phyloP scores from a whole-genome alignment of 2,329 filamentous ascomycete genomes.

The Lachnellula hyalina region DNA sequence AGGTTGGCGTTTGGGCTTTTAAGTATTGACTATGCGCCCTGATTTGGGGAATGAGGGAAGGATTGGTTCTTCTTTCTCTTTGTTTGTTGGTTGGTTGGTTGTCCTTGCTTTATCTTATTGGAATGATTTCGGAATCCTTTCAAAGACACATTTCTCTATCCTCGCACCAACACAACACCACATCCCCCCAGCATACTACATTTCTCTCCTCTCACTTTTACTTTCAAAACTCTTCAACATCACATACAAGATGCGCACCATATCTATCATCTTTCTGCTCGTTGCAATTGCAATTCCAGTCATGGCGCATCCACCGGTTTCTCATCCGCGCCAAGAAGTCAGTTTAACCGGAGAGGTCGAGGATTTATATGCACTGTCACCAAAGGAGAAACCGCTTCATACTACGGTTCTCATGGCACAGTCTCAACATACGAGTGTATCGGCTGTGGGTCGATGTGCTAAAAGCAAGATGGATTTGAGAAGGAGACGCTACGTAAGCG shows the following conservation, averaged over 20 bases:
- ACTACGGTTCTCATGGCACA: slow-evolving; percentile 20
- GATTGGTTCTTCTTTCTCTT: background rate
- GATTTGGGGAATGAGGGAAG: background rate
- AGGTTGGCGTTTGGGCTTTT: no score
- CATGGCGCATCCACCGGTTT: slow-evolving; percentile 14
- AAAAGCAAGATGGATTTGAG: background rate
- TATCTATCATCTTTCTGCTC: background rate
- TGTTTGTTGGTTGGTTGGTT: background rate
- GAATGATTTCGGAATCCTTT: no score
- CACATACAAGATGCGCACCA: background rate
- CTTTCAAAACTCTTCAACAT: background rate
- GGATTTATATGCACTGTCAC: slow-evolving; percentile 7
- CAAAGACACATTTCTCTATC: no score
- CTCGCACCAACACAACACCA: no score
- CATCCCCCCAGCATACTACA: no score
- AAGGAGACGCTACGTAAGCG: background rate
- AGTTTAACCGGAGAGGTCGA: background rate
- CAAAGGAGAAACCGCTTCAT: slow-evolving; percentile 11
- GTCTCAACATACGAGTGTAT: background rate
- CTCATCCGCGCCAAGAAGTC: slow-evolving; percentile 7
- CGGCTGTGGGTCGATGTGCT: background rate
- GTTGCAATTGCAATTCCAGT: background rate
- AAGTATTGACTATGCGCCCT: background rate
- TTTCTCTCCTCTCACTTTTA: background rate
- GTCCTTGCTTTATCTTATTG: no score